Evolutionary conservation across 2,329 filamentous ascomycete species (phyloP), one percentile per base, ranked within the genome.

Genomic region (Neospermospora avenae): DNA sequence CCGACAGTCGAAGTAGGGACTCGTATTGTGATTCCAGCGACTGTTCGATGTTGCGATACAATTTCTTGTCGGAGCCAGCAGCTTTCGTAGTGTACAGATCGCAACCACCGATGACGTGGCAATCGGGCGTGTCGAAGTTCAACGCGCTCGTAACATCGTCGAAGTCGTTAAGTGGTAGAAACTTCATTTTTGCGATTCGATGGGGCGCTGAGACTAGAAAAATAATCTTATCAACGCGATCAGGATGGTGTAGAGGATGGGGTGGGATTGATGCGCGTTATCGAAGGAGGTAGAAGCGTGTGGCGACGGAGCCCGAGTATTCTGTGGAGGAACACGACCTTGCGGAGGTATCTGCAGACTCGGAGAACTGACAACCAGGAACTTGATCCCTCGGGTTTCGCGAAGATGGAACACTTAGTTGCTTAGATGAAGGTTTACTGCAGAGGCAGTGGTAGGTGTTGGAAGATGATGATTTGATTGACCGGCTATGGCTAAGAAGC

Each of bases 21-120:
- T 92, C 90, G 81, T 98, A 92, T 75, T 96, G 91, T 39, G 90
- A 89, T 74, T 96, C 92, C 61, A 99, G 84, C 31, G 90, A 92
- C 71, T 90, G 86, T 73, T 97, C 93, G 72, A 99, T 98, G 73
- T 88, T 90, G 77, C 93, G 96, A 81, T 97, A 97, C 8, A 99
- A 81, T 74, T 98, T 98, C 83, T 97, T 97, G 74, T 99, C 95
- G 65, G 88, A 88, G 48, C 93, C 92, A 58, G 93, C 92, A 31
- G 95, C 93, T 77, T 99, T 99, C 25, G 93, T 97, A 10, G 93
- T 98, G 80, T 97, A 99, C 18, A 98, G 83, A 75, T 99, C 95
- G 80, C 93, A 98, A 66, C 91, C 90, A 69, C 95, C 95, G 28
- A 92, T 88, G 62, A 99, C 89, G 68, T 93, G 90, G 73, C 91